Evolutionary conservation across 2,329 filamentous ascomycete genomes (phyloP).

Genomic region (Aspergillus sp.): DNA sequence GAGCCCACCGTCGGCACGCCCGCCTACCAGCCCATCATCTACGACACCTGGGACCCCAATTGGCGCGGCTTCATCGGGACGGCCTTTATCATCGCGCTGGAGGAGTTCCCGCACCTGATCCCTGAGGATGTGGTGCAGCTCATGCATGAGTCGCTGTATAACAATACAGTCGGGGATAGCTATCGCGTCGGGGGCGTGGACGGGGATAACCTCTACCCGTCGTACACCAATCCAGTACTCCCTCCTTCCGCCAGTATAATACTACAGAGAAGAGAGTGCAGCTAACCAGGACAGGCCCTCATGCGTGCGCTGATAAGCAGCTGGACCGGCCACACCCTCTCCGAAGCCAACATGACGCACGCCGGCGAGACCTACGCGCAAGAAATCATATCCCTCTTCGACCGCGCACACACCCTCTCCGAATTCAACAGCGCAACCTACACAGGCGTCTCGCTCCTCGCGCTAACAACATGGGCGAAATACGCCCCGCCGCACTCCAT

Average conservation of each 20-base stretch:
- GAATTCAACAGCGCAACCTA: slow-evolving; percentile 65
- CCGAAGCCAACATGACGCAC: slow-evolving; percentile 58
- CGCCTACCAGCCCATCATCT: slow-evolving; percentile 50
- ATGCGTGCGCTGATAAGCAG: slow-evolving; percentile 63
- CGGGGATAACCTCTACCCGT: slow-evolving; percentile 60
- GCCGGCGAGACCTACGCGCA: slow-evolving; percentile 57
- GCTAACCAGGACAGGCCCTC: slow-evolving; percentile 37
- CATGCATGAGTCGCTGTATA: slow-evolving; percentile 54
- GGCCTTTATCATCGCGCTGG: slow-evolving; percentile 56
- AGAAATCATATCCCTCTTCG: slow-evolving; percentile 57
- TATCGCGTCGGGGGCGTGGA: slow-evolving; percentile 62
- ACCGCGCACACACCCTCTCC: slow-evolving; percentile 55
- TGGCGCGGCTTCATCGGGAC: slow-evolving; percentile 64
- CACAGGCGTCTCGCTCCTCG: slow-evolving; percentile 60
- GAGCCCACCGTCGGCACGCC: slow-evolving; percentile 55
- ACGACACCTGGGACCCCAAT: slow-evolving; percentile 62
- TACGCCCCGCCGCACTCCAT: slow-evolving; percentile 37
- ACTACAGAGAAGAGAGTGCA: too few relatives aligned
- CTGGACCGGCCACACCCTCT: slow-evolving; percentile 56
- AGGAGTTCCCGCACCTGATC: slow-evolving; percentile 54
- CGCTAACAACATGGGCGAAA: slow-evolving; percentile 58
- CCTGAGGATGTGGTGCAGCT: slow-evolving; percentile 36
- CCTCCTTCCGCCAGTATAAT: too few relatives aligned
- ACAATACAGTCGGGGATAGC: slow-evolving; percentile 57
- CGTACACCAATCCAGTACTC: slow-evolving; percentile 52